phyloP scores from a whole-genome alignment of 768 basidiomycete species.

The Saitozyma sp. region DNA sequence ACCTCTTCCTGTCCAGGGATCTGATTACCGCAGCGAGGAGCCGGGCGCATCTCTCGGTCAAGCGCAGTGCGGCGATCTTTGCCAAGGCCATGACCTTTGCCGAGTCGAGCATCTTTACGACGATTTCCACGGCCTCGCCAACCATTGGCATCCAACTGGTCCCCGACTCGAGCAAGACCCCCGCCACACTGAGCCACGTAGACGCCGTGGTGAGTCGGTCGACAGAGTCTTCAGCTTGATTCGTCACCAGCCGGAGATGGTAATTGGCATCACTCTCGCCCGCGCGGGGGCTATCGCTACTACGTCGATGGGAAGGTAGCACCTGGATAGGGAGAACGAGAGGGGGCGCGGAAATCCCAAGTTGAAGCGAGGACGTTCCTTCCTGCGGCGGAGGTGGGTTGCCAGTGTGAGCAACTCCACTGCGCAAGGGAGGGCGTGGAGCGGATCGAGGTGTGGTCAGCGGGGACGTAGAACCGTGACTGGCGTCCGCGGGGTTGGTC shows the following conservation, averaged over 20 bases:
- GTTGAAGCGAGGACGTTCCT: too few relatives aligned
- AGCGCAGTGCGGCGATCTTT: conserved; percentile 33
- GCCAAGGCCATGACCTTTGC: conserved; percentile 28
- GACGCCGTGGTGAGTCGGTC: conserved; percentile 22
- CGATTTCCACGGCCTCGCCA: conserved; percentile 25
- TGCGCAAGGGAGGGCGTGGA: too few relatives aligned
- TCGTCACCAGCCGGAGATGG: conserved; percentile 3
- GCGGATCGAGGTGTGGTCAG: too few relatives aligned
- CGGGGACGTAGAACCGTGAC: too few relatives aligned
- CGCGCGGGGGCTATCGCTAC: too few relatives aligned
- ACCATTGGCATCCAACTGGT: conserved; percentile 35
- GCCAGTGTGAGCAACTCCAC: too few relatives aligned
- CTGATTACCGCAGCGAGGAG: conserved; percentile 33
- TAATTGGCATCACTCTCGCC: neutral
- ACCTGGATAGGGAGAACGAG: too few relatives aligned
- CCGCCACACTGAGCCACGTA: conserved; percentile 12
- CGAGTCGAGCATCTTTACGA: conserved; percentile 24
- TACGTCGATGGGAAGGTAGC: too few relatives aligned
- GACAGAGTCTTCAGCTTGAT: conserved; percentile 24
- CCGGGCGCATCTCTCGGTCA: conserved; percentile 37
- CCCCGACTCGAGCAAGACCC: conserved; percentile 13
- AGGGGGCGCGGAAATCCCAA: too few relatives aligned
- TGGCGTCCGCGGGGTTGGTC: too few relatives aligned
- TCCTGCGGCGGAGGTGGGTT: too few relatives aligned
- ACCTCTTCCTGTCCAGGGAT: conserved; percentile 15